These are phyloP conservation scores for Arthrobotrys iridis DNA, from an alignment of 2,329 filamentous ascomycete genomes.

Conservation along the genomic window DNA sequence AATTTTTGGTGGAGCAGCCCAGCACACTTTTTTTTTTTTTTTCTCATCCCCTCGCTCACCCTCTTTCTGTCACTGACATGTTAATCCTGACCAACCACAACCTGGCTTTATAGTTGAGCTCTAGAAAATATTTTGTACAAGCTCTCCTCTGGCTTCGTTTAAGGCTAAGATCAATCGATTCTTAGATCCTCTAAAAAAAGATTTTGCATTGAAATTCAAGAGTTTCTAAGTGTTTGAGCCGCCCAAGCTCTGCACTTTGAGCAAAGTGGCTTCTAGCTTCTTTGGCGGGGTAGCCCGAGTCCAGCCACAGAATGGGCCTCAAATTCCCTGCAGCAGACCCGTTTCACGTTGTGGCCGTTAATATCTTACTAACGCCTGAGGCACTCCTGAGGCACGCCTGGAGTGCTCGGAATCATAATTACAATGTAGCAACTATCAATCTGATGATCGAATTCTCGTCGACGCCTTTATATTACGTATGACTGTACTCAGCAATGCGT, in stretches of 20 bases:
- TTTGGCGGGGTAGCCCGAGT: constrained; percentile 25
- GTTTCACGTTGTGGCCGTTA: too few species aligned
- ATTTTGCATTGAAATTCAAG: too few species aligned
- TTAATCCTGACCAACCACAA: constrained; percentile 27
- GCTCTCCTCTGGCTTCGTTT: not conserved
- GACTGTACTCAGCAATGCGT: too few species aligned
- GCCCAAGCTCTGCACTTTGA: too few species aligned
- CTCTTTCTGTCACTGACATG: not conserved
- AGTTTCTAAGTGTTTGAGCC: too few species aligned
- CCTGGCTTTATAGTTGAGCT: not conserved
- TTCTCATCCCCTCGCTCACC: not conserved
- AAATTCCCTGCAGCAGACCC: not conserved
- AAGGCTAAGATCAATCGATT: not conserved
- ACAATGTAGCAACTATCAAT: too few species aligned
- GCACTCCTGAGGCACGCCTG: not conserved
- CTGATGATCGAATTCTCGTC: too few species aligned
- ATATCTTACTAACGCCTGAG: not conserved
- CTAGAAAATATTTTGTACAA: not conserved
- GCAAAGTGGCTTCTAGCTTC: constrained; percentile 55
- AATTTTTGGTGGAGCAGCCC: constrained; percentile 34
- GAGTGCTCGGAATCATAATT: too few species aligned
- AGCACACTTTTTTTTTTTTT: constrained; percentile 21
- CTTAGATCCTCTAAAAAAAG: not conserved
- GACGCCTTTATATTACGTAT: too few species aligned
- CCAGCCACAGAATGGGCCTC: not conserved